Evolutionary conservation across 805 yeast genomes (phyloP).

Genomic region (Candida sonorensis): DNA sequence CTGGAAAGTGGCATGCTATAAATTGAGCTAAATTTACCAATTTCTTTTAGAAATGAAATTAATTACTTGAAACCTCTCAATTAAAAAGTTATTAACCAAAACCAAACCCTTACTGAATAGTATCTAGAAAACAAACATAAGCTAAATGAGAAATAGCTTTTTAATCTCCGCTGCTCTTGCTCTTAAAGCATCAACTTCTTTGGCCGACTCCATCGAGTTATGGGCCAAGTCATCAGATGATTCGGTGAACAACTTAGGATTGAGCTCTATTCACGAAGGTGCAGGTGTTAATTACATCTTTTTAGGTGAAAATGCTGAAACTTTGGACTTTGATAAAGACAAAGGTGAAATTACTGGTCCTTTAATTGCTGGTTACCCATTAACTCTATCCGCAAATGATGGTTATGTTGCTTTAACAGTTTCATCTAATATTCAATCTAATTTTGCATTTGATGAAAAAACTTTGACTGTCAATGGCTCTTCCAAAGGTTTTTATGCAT

Average conservation of each 20-base stretch:
- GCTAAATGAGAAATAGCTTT: constrained; percentile 7
- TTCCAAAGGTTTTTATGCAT: constrained; percentile 30
- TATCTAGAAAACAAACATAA: too few species aligned
- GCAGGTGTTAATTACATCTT: constrained; percentile 39
- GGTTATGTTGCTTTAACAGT: not conserved
- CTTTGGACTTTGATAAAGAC: constrained; percentile 15
- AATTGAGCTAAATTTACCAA: too few species aligned
- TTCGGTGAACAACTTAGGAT: constrained; percentile 22
- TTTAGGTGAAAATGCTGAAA: constrained; percentile 22
- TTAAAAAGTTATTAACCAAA: too few species aligned
- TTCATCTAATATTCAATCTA: too few species aligned
- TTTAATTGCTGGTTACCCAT: too few species aligned
- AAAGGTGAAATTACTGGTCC: not conserved
- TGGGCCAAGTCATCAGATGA: constrained; percentile 19
- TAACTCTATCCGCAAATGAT: constrained; percentile 2
- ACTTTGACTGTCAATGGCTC: constrained; percentile 22
- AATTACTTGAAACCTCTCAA: too few species aligned
- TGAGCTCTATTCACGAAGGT: constrained; percentile 35
- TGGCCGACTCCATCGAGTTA: constrained; percentile 14
- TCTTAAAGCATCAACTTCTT: constrained; percentile 2
- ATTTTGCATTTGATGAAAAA: too few species aligned
- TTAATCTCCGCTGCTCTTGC: constrained; percentile 3
- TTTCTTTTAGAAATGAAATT: too few species aligned
- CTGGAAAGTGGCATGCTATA: too few species aligned
- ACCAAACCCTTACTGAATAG: too few species aligned